Evolutionary conservation across 495 filamentous ascomycete species (phyloP), one percentile per base, ranked within the genome.

Genomic region (Emericellopsis terricola): DNA sequence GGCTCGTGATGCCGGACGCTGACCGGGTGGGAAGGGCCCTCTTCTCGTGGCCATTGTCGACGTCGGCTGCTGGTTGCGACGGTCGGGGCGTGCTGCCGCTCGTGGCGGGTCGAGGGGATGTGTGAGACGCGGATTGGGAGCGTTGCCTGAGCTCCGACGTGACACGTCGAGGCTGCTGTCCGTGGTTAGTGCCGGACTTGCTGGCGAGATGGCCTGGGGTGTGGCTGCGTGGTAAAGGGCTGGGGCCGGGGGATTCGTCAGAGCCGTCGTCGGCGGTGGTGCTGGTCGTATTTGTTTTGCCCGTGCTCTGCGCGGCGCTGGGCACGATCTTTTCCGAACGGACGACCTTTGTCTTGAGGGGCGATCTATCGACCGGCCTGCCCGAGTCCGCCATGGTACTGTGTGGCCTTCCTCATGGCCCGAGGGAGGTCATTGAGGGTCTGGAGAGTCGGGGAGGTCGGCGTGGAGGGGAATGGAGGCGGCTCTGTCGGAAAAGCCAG

Each of bases 161-260:
- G 4, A 11, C 33, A 15, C 33, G 20, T 15, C 33, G 9, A 15
- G 19, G 33, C 8, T 17, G 33, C 3, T 34, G 33, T 8, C 23
- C 31, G 31, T 20, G 8, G 4, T 19, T 19, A 3, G 15, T 3
- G 40, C 59, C 55, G 37, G 46, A 56, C 49, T 60, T 65, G 26
- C 58, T 54, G 3, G 64, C 50, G 31, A 70, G 56, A 36, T 68
- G 65, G 34, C 65, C 65, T 3, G 65, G 65, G 1, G 65, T 69
- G 38, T 69, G 66, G 29, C 59, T 68, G 37, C 66, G 52, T 15
- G 47, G 46, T 17, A 60, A 44, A 35, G 52, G 47, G 4, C 9
- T 32, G 34, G 16, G 31, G 35, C 36, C 37, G 34, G 17, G 48
- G 41, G 34, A 19, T 9, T 34, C 33, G 11, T 34, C 33, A 11